Evolutionary conservation across 1,284 basidiomycete genomes (phyloP), one percentile per base, ranked within the genome.

Genomic region (Dichomitus squalens): DNA sequence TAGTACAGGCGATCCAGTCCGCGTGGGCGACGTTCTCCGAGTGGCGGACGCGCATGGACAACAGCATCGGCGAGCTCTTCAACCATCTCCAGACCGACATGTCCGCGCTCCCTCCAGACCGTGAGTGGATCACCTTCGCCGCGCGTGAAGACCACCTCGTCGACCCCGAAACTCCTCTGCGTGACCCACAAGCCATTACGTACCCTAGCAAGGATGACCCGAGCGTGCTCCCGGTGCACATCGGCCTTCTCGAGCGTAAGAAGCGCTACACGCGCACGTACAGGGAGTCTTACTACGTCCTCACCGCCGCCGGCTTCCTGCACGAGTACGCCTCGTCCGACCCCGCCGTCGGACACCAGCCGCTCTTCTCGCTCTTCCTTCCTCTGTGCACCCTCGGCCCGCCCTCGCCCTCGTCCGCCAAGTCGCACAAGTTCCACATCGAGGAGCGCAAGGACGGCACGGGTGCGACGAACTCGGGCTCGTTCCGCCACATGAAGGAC

Each of bases 21-120:
- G 95, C 96, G 0, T 99, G 96, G 96, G 86, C 92, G 64, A 98
- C 95, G 1, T 99, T 94, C 71, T 93, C 96, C 70, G 96, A 98
- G 75, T 99, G 96, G 96, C 90, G 95, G 63, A 84, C 90, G 6
- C 92, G 96, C 69, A 93, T 95, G 82, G 86, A 88, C 36, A 72
- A 78, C 49, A 81, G 89, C 46, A 86, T 95, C 16, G 90, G 95
- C 72, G 88, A 93, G 64, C 89, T 90, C 1, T 96, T 92, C 85
- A 81, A 84, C 59, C 75, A 77, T 16, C 84, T 98, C 60, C 88
- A 92, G 46, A 77, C 83, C 56, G 83, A 90, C 69, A 93, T 98
- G 87, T 85, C 88, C 43, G 82, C 87, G 35, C 85, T 99, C 57
- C 87, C 92, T 57, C 90, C 97, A 4, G 95, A 98, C 72, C 82